These are phyloP conservation scores for Coemansia reversa DNA, from an alignment of 192 early-diverging fungal species.

Conservation along the genomic window DNA sequence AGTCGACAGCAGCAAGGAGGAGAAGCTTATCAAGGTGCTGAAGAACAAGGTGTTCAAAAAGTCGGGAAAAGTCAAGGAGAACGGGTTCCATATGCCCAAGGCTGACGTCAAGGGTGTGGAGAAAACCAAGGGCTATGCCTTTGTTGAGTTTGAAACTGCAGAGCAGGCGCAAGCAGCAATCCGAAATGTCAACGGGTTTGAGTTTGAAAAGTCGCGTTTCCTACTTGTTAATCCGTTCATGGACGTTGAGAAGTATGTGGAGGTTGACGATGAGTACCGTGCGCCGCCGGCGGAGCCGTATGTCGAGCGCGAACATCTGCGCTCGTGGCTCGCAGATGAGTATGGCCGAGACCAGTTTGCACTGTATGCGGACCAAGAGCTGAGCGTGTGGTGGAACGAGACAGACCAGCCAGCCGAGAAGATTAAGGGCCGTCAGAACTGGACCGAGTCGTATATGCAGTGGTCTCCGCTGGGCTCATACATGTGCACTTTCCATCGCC, in stretches of 20 bases:
- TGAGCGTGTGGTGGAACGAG: constrained; percentile 88
- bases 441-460: constrained; percentile 91
- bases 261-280: constrained; percentile 70
- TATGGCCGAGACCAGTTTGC: constrained; percentile 89
- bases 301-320: constrained; percentile 76
- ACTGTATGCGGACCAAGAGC: constrained; percentile 80
- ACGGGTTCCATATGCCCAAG: constrained; percentile 88
- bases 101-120: constrained; percentile 64
- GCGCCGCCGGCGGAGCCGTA: constrained; percentile 64
- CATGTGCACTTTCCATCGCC: constrained; percentile 89
- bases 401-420: constrained; percentile 80
- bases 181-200: constrained; percentile 71
- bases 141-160: constrained; percentile 88
- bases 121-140: constrained; percentile 87
- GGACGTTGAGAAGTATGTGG: constrained; percentile 83
- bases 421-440: constrained; percentile 61
- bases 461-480: constrained; percentile 97
- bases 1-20: constrained; percentile 83
- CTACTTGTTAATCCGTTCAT: constrained; percentile 87
- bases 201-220: constrained; percentile 78
- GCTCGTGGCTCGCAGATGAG: constrained; percentile 85
- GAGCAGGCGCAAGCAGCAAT: constrained; percentile 80
- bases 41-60: constrained; percentile 77
- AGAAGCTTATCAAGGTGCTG: constrained; percentile 72
- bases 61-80: constrained; percentile 72